These are phyloP conservation scores for Xerocomellus dryophilus DNA, from an alignment of 768 basidiomycete genomes.

Conservation along the genomic window DNA sequence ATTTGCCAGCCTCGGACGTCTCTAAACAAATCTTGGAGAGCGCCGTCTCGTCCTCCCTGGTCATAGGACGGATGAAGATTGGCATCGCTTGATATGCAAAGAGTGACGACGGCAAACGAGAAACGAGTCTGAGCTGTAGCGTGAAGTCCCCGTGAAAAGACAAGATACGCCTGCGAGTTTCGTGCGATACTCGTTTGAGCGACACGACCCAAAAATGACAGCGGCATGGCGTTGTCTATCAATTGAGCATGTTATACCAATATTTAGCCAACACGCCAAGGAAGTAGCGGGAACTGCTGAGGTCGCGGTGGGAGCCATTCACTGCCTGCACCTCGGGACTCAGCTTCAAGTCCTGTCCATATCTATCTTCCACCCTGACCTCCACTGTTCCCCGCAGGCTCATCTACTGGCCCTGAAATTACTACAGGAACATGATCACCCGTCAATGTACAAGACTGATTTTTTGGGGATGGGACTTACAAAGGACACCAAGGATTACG, in stretches of 20 bases:
- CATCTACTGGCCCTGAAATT: slow-evolving; percentile 31
- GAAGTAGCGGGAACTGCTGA: slow-evolving; percentile 1
- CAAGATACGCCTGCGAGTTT: not conserved
- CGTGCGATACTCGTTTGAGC: not conserved
- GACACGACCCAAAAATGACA: not conserved
- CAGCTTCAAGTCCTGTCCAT: not conserved
- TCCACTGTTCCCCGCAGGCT: slow-evolving; percentile 18
- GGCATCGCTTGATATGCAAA: slow-evolving; percentile 26
- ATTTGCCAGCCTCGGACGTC: slow-evolving; percentile 67
- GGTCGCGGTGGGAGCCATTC: not conserved
- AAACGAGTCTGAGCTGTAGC: not conserved
- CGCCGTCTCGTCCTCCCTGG: slow-evolving; percentile 49
- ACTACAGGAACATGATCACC: slow-evolving; percentile 13
- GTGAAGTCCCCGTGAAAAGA: not conserved
- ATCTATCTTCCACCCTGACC: slow-evolving; percentile 27
- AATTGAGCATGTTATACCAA: slow-evolving; percentile 14
- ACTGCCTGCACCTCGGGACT: not conserved
- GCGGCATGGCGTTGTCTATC: not conserved
- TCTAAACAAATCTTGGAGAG: slow-evolving; percentile 72
- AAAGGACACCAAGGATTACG: slow-evolving; percentile 51
- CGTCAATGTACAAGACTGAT: not conserved
- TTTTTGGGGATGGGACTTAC: slow-evolving; percentile 42
- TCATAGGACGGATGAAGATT: slow-evolving; percentile 54
- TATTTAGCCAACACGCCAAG: slow-evolving; percentile 17
- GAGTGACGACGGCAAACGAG: not conserved